phyloP scores from a whole-genome alignment of 2,329 filamentous ascomycete species.

The Colletotrichum tropicicola region DNA sequence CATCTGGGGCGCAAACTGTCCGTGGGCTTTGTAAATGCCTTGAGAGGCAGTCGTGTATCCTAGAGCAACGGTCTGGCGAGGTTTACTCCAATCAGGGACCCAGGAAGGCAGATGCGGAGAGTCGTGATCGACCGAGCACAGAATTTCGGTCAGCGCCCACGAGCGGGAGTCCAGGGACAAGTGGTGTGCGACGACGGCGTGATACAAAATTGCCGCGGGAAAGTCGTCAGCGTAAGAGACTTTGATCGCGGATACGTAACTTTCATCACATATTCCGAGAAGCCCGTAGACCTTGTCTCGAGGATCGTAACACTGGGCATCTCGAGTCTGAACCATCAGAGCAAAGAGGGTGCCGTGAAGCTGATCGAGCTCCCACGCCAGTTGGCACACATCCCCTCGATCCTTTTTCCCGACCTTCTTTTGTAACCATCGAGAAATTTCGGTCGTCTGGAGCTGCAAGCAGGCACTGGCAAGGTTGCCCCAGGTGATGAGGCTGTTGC shows the following conservation, averaged over 20 bases:
- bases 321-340: not conserved
- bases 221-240: slow-evolving; percentile 1
- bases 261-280: not conserved
- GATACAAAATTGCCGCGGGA: not conserved
- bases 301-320: not conserved
- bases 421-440: slow-evolving; percentile 1
- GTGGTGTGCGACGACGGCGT: not conserved
- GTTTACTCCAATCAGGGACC: slow-evolving; percentile 20
- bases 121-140: slow-evolving; percentile 8
- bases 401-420: not conserved
- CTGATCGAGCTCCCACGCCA: slow-evolving; percentile 3
- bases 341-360: not conserved
- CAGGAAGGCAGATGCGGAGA: slow-evolving; percentile 10
- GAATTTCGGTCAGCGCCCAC: not conserved
- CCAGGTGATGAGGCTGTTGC: not conserved
- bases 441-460: not conserved
- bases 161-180: not conserved
- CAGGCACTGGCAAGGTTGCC: not conserved
- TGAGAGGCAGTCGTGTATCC: not conserved
- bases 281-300: slow-evolving; percentile 24
- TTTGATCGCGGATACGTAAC: not conserved
- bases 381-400: not conserved
- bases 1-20: not conserved
- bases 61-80: not conserved
- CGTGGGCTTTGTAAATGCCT: not conserved